Base-by-base conservation (phyloP, 257 asterid species). In the Oldenlandia corymbosa region DNA sequence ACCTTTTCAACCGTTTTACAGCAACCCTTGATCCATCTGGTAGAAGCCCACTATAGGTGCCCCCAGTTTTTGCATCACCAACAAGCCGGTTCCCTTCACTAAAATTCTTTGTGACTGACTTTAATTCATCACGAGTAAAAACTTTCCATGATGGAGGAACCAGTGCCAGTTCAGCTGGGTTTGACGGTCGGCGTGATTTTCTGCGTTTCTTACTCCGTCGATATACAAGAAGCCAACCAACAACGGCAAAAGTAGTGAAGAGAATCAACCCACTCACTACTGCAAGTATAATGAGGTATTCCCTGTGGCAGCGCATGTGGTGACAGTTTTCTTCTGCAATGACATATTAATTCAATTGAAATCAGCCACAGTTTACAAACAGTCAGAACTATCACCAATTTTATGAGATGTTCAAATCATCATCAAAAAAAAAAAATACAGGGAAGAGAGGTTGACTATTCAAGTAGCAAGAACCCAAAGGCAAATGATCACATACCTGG, bases 31-130 rank as follows among this genome's bases (percentile, higher is more conserved):
- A 86, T 56, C 98, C 97, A 69, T 88, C 96, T 20, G 90, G 86
- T 69, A 88, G 76, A 76, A 88, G 81, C 60, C 98, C 98, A 67
- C 95, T 84, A 74, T 92, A 92, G 2, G 98, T 86, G 30, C 98
- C 97, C 58, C 97, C 97, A 0, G 95, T 92, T 79, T 92, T 92
- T 59, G 98, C 95, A 73, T 92, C 95, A 62, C 98, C 98, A 61
- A 76, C 78, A 69, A 92, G 91, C 66, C 98, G 98, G 74, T 83
- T 87, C 52, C 86, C 98, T 82, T 92, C 98, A 69, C 98, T 88
- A 75, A 92, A 92, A 75, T 79, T 88, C 84, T 92, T 92, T 3
- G 98, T 88, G 52, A 88, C 85, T n/a, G 95, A 79, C 76, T 85
- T 92, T 53, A 92, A 78, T 70, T 92, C 98, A 57, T 87, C 98